These are phyloP conservation scores for Sicyos edulis DNA, from an alignment of 306 rosid species.

Conservation along the genomic window DNA sequence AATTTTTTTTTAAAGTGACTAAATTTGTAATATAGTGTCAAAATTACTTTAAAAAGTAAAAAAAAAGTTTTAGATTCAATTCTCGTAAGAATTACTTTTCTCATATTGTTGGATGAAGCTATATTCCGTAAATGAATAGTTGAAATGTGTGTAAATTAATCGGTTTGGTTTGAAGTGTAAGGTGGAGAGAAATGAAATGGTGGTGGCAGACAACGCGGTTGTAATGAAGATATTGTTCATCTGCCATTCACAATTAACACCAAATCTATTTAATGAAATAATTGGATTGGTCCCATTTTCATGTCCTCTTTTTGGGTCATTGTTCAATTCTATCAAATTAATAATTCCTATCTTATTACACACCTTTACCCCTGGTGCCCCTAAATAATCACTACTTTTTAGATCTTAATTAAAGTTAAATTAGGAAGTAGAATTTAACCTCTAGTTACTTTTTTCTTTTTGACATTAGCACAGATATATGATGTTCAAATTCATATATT, in stretches of 20 bases:
- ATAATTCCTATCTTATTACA: neutral
- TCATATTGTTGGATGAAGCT: too few species aligned
- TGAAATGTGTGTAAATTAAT: too few species aligned
- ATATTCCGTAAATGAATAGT: too few species aligned
- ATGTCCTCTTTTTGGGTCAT: neutral
- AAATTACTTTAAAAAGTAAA: too few species aligned
- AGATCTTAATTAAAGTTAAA: neutral
- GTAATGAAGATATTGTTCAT: neutral
- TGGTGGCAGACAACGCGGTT: slow-evolving; percentile 17
- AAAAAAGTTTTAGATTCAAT: too few species aligned
- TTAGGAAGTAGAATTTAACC: neutral
- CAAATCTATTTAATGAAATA: neutral
- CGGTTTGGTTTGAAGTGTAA: neutral
- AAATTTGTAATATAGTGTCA: too few species aligned
- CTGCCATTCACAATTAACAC: neutral
- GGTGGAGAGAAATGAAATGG: neutral
- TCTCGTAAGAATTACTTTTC: too few species aligned
- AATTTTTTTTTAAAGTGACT: too few species aligned
- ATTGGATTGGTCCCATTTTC: slow-evolving; percentile 14
- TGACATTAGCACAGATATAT: neutral
- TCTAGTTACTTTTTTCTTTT: neutral
- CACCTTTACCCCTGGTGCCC: neutral
- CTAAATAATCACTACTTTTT: neutral
- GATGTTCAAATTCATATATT: too few species aligned
- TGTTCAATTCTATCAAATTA: neutral